These are phyloP conservation scores for Lenzites betulinus DNA, from an alignment of 768 basidiomycete genomes.

Conservation along the genomic window DNA sequence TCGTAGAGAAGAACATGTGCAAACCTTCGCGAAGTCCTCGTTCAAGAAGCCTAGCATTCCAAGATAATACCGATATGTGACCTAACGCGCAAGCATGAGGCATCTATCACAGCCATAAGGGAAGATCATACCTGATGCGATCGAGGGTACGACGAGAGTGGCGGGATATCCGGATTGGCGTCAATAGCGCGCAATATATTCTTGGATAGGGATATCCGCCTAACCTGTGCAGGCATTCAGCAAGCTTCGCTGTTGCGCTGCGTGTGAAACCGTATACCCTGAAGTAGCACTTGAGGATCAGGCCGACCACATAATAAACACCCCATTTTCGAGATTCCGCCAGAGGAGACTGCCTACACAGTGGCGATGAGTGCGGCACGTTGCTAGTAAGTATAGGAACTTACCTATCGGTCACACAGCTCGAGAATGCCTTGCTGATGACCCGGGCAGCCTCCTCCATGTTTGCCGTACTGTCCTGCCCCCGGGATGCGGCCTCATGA, in stretches of 20 bases:
- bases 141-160: constrained; percentile 72
- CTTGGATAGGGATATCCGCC: constrained; percentile 87
- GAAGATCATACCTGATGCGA: constrained; percentile 71
- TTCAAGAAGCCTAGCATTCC: constrained; percentile 94
- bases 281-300: constrained; percentile 95
- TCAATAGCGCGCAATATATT: constrained; percentile 89
- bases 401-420: constrained; percentile 84
- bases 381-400: constrained; percentile 14
- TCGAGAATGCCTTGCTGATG: constrained; percentile 87
- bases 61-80: constrained; percentile 92
- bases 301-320: constrained; percentile 87
- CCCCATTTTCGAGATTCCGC: constrained; percentile 86
- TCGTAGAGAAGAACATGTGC: constrained; percentile 7
- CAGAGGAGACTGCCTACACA: constrained; percentile 60
- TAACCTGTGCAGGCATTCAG: constrained; percentile 56
- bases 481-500: constrained; percentile 43
- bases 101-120: not conserved
- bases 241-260: not conserved
- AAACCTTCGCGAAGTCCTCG: constrained; percentile 84
- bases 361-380: not conserved
- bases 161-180: constrained; percentile 83
- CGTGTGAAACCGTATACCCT: constrained; percentile 51
- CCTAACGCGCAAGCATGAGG: constrained; percentile 47
- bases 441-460: constrained; percentile 88
- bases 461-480: constrained; percentile 36